Evolutionary conservation across 805 yeast species (phyloP), one percentile per base, ranked within the genome.

Genomic region (Candida ponderosae): DNA sequence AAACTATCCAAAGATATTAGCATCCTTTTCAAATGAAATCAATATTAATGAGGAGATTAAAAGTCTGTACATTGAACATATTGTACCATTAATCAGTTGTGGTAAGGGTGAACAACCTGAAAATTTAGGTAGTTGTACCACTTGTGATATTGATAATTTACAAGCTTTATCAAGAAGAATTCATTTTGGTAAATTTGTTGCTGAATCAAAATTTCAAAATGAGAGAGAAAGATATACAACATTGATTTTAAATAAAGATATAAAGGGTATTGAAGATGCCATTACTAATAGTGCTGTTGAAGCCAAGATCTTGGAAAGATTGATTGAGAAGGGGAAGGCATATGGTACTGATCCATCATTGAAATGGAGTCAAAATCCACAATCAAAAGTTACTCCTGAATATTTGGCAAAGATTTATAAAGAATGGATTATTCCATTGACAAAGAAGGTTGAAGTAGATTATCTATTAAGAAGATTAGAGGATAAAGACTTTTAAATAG

Each of bases 111-210:
- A 88, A 39, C 94, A 88, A 52, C 64, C 69, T 31, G 96, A 88
- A 54, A 93, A 89, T 59, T 67, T 78, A 38, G 98, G 98, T 2
- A 81, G 95, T 20, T 85, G 93, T 29, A 80, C 95, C 4, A 65
- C 77, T 29, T 69, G 86, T 44, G 98, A 93, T 56, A 83, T 90
- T 40, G 95, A 84, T 47, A 76, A 83, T 46, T 68, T 93, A 46
- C 96, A 93, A 59, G 81, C 95, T 5, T 63, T 93, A 32, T 83
- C 95, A 8, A 71, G 98, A 51, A 73, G 98, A 56, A 86, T 93
- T 48, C 98, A 93, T 62, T 93, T 90, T 62, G 98, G 98, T 35
- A 85, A 84, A 61, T 93, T 90, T 67, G 98, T 93, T 9, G 98
- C 98, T 5, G 98, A 93, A 58, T 83, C 96, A 32, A 93, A 93